Evolutionary conservation across 768 basidiomycete species (phyloP).

Genomic region (Cystoderma amianthinum): DNA sequence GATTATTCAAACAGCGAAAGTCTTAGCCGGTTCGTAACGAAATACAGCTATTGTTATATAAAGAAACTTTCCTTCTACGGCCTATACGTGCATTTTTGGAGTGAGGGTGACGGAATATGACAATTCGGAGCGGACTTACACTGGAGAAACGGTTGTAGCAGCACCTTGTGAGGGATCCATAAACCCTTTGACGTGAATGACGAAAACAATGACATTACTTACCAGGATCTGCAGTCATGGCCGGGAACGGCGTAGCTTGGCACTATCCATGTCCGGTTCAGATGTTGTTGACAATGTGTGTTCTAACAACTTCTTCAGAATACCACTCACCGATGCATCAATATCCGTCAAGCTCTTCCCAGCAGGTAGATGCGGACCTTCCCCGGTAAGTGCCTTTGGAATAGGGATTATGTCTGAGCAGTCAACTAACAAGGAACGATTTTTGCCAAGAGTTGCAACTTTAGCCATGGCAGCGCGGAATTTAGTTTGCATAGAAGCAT

Average conservation of each 20-base stretch:
- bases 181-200: not conserved
- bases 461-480: constrained; percentile 24
- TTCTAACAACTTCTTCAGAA: not conserved
- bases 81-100: no score
- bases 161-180: not conserved
- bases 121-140: not conserved
- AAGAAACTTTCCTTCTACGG: no score
- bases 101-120: no score
- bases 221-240: not conserved
- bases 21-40: no score
- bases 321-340: constrained; percentile 14
- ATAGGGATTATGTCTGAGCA: constrained; percentile 29
- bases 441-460: constrained; percentile 21
- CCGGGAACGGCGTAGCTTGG: not conserved
- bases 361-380: constrained; percentile 14
- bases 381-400: constrained; percentile 8
- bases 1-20: no score
- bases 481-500: constrained; percentile 11
- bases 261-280: not conserved
- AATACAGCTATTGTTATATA: no score
- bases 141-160: not conserved
- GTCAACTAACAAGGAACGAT: constrained; percentile 17
- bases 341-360: constrained; percentile 13
- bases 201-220: not conserved
- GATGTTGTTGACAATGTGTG: not conserved